Evolutionary conservation across 176 grass and related monocot species (phyloP).

Genomic region (Melocanna baccifera): DNA sequence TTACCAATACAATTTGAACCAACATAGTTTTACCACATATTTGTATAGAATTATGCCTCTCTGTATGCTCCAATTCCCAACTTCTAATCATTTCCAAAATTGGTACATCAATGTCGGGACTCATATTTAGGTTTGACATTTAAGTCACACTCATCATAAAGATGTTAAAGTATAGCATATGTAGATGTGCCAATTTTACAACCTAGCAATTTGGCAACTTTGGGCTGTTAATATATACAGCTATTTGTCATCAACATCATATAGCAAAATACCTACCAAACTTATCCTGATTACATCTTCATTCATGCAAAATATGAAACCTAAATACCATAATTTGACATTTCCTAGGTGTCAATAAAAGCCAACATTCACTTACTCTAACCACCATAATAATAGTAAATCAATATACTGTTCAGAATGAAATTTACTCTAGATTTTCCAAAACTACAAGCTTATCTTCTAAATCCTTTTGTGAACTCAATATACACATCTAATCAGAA

Average conservation of each 20-base stretch:
- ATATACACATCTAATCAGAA: not conserved
- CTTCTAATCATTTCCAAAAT: not conserved
- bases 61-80: not conserved
- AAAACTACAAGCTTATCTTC: not conserved
- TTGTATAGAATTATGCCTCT: not conserved
- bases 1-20: not conserved
- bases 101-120: not conserved
- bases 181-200: not conserved
- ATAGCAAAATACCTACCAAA: not conserved
- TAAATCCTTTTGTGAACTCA: not conserved
- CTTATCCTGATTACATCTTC: not conserved
- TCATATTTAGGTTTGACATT: too few relatives aligned
- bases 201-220: not conserved
- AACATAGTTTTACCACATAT: not conserved
- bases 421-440: not conserved
- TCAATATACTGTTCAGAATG: not conserved
- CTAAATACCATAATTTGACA: too few relatives aligned
- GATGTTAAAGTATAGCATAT: not conserved
- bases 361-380: slow-evolving; percentile 5
- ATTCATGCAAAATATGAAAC: not conserved
- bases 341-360: not conserved
- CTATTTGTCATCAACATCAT: not conserved
- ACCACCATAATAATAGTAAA: not conserved
- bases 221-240: not conserved
- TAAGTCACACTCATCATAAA: not conserved